Evolutionary conservation across 306 rosid species (phyloP).

Genomic region (Myrica gale): DNA sequence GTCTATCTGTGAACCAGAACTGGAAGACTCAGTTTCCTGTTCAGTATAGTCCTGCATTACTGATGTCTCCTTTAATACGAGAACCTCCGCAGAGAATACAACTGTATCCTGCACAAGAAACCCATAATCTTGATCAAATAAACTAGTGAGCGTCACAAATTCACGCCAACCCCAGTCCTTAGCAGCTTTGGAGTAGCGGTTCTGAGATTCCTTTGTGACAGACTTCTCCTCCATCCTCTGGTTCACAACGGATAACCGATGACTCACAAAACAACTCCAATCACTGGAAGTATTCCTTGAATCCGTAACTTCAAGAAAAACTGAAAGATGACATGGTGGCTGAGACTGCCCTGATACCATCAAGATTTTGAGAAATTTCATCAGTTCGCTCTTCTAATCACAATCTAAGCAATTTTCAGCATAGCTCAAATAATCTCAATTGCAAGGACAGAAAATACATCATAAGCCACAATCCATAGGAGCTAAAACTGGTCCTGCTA

Average conservation of each 20-base stretch:
- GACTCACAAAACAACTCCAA: constrained; percentile 99
- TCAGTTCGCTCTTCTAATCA: constrained; percentile 39
- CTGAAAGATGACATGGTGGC: constrained; percentile 99
- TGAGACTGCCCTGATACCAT: constrained; percentile 99
- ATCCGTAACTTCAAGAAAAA: constrained; percentile 98
- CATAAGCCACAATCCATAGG: constrained; percentile 28
- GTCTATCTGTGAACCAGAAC: constrained; percentile 50
- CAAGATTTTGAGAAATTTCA: constrained; percentile 39
- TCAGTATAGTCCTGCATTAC: constrained; percentile 78
- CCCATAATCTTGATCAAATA: constrained; percentile 99
- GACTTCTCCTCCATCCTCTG: constrained; percentile 91
- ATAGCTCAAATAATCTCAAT: constrained; percentile 26
- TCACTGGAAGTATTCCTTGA: constrained; percentile 91
- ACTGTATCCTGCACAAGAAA: constrained; percentile 95
- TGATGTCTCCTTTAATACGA: constrained; percentile 91
- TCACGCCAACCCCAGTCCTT: constrained; percentile 99
- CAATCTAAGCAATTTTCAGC: constrained; percentile 15
- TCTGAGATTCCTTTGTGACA: constrained; percentile 97
- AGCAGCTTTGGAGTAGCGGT: constrained; percentile 99
- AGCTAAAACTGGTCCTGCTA: constrained; percentile 17
- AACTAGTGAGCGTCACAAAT: constrained; percentile 98
- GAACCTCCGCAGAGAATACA: constrained; percentile 97
- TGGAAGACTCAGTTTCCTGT: constrained; percentile 52
- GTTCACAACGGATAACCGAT: constrained; percentile 91
- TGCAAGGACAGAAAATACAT: constrained; percentile 26